phyloP scores from a whole-genome alignment of 257 asterid genomes.

The Eucommia ulmoides region DNA sequence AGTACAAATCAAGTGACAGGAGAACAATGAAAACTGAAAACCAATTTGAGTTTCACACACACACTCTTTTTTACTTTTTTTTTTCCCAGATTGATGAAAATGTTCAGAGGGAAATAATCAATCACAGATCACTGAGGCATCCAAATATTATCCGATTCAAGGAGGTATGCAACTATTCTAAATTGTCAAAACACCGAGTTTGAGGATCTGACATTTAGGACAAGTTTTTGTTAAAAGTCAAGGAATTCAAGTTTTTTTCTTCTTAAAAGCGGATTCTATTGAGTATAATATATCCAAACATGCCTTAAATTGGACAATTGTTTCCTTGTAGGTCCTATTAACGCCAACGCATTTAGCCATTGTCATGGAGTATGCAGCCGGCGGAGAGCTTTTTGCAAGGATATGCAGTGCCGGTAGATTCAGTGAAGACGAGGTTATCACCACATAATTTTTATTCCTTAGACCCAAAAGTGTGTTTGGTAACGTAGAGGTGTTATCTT shows the following conservation, averaged over 20 bases:
- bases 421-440: conserved; percentile 82
- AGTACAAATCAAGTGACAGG: too few species aligned
- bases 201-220: too few species aligned
- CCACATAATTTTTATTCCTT: too few species aligned
- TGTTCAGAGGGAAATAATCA: conserved; percentile 85
- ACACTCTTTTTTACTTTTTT: too few species aligned
- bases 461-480: background rate
- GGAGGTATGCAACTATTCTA: conserved; percentile 51
- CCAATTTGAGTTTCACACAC: too few species aligned
- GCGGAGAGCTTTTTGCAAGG: conserved; percentile 70
- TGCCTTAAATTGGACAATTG: too few species aligned
- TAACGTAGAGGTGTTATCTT: background rate
- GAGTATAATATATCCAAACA: too few species aligned
- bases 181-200: background rate
- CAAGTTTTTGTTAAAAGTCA: too few species aligned
- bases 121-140: conserved; percentile 89
- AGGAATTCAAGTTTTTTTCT: too few species aligned
- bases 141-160: conserved; percentile 84
- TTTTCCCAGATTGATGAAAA: conserved; percentile 96
- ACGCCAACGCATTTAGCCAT: conserved; percentile 72
- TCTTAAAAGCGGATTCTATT: too few species aligned
- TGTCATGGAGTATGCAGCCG: conserved; percentile 79
- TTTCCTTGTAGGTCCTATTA: conserved; percentile 36
- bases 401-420: conserved; percentile 69
- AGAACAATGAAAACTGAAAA: too few species aligned